phyloP scores from a whole-genome alignment of 371 early-diverging fungal genomes.

The Zancudomyces culisetae region DNA sequence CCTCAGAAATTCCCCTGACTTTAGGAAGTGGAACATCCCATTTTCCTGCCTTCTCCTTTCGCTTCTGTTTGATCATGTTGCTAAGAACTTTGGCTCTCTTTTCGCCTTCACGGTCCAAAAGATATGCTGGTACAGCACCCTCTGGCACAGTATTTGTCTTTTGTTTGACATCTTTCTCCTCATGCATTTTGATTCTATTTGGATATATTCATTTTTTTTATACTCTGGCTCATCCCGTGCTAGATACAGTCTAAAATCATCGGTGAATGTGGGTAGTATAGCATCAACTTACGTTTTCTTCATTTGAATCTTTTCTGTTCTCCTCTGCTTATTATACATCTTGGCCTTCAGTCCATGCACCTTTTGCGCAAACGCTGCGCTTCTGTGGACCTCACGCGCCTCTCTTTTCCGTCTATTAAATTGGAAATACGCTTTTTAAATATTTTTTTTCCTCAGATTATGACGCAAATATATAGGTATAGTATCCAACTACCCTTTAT shows the following conservation, averaged over 20 bases:
- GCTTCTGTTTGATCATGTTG: slow-evolving; percentile 99
- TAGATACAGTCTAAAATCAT: too few relatives aligned
- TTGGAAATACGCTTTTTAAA: too few relatives aligned
- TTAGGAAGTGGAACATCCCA: slow-evolving; percentile 97
- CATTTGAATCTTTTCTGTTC: slow-evolving; percentile 99
- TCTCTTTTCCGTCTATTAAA: slow-evolving; percentile 80
- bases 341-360: slow-evolving; percentile 98
- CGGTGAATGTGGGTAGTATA: too few relatives aligned
- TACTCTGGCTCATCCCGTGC: too few relatives aligned
- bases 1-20: slow-evolving; percentile 97
- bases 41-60: slow-evolving; percentile 98
- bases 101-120: slow-evolving; percentile 98
- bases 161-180: slow-evolving; percentile 85
- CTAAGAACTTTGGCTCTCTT: slow-evolving; percentile 89
- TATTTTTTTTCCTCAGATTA: too few relatives aligned
- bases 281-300: slow-evolving; percentile 61
- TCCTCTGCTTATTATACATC: slow-evolving; percentile 96
- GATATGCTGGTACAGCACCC: slow-evolving; percentile 95
- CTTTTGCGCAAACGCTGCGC: slow-evolving; percentile 84
- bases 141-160: slow-evolving; percentile 69
- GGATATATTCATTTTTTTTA: too few relatives aligned
- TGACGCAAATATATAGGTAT: too few relatives aligned
- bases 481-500: too few relatives aligned
- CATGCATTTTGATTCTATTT: slow-evolving; percentile 71
- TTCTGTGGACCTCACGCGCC: slow-evolving; percentile 85